Evolutionary conservation across 169 alveolate species (phyloP).

Genomic region (Plasmodium inui): DNA sequence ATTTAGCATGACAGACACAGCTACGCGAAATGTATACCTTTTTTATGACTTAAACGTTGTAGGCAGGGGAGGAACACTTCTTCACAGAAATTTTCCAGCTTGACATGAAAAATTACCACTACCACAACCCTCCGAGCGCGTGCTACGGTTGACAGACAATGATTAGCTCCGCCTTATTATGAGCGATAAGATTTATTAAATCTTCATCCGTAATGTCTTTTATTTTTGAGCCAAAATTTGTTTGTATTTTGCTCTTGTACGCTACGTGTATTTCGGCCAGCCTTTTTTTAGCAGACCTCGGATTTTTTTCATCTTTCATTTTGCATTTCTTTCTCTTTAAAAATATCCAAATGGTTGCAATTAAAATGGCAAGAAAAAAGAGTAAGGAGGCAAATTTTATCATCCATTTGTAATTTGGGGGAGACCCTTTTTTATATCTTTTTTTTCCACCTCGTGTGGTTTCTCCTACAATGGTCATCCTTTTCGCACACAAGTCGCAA

Average conservation of each 20-base stretch:
- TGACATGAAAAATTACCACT: background rate
- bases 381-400: background rate
- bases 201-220: conserved; percentile 52
- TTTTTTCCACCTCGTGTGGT: background rate
- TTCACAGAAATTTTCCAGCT: background rate
- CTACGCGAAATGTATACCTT: no score
- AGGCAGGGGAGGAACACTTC: background rate
- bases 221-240: conserved; percentile 58
- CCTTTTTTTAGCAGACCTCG: conserved; percentile 5
- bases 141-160: conserved; percentile 45
- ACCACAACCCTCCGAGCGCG: background rate
- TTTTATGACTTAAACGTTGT: background rate
- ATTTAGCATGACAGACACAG: no score
- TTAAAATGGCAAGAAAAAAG: background rate
- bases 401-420: conserved; percentile 6
- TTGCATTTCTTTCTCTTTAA: conserved; percentile 12
- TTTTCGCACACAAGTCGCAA: background rate
- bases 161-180: conserved; percentile 47
- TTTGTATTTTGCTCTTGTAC: conserved; percentile 50
- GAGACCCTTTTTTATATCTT: background rate
- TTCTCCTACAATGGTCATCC: background rate
- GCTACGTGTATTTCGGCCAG: conserved; percentile 63
- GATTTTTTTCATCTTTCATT: background rate
- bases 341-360: background rate
- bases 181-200: conserved; percentile 48